Percentiles rank a stretch among this genome's conserved stretches.
Conservation (phyloP, 176 grass and related monocot species). For the Aegilops sharonensis region DNA sequence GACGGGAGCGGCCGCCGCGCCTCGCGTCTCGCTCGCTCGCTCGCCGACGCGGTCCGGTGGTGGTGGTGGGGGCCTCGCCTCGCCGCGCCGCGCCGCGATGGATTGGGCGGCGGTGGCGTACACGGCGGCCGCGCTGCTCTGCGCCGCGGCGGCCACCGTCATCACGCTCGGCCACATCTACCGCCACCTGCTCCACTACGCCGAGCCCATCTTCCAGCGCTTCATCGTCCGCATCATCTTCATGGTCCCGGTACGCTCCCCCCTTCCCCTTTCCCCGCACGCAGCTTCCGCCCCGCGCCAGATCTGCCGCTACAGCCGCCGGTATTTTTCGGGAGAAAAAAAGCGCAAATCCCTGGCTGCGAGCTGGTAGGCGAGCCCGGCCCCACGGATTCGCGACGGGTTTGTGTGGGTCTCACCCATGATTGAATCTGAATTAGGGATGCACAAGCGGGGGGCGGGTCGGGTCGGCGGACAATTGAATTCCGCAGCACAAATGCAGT, state of each 20-base stretch:
- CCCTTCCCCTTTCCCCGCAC: background rate
- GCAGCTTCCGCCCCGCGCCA: background rate
- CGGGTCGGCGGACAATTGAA: too few species aligned
- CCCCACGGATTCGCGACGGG: background rate
- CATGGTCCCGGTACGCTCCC: slow-evolving; percentile 68
- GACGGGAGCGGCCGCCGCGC: background rate
- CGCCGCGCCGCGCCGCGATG: slow-evolving; percentile 35
- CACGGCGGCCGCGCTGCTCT: slow-evolving; percentile 71
- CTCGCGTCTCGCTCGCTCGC: background rate
- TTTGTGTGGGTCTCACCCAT: background rate
- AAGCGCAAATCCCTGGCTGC: too few species aligned
- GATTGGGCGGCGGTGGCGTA: slow-evolving; percentile 61
- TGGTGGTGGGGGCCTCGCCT: background rate
- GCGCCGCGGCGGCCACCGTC: slow-evolving; percentile 75
- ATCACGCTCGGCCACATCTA: slow-evolving; percentile 79
- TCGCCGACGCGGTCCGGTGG: background rate
- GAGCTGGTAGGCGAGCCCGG: background rate
- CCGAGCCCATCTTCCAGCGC: slow-evolving; percentile 73
- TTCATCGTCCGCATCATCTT: slow-evolving; percentile 94
- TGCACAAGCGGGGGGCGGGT: too few species aligned
- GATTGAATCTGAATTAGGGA: background rate
- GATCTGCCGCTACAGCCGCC: slow-evolving; percentile 28
- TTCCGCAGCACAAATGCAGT: too few species aligned
- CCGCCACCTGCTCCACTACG: slow-evolving; percentile 85
- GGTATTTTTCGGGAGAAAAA: background rate